A percentile compares a stretch with the other conserved stretches of the same genome.
phyloP scores from a whole-genome alignment of 345 rosid genomes.

The Carallia brachiata region DNA sequence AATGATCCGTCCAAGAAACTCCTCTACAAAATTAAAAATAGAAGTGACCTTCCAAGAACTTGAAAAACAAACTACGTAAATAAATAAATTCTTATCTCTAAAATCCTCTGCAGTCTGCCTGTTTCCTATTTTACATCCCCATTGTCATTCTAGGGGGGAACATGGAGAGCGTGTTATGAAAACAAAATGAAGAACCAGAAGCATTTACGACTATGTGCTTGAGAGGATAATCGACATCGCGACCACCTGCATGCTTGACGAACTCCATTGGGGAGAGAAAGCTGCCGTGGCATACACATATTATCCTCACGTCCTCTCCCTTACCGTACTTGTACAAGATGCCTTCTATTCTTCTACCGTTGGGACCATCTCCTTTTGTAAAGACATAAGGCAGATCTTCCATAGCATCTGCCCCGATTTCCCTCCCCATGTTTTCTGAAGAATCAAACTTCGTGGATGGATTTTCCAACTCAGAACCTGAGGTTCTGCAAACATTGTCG shows the following conservation, averaged over 20 bases:
- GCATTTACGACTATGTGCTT: constrained; percentile 77
- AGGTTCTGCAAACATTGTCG: constrained; percentile 3
- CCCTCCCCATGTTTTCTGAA: constrained; percentile 34
- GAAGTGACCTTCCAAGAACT: too few relatives aligned
- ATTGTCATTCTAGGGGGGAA: background rate
- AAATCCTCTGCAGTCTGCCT: too few relatives aligned
- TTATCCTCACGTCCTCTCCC: constrained; percentile 77
- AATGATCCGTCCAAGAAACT: too few relatives aligned
- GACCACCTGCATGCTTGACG: constrained; percentile 80
- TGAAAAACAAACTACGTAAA: too few relatives aligned
- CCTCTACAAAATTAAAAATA: too few relatives aligned
- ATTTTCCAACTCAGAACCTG: constrained; percentile 28
- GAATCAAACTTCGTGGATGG: constrained; percentile 20
- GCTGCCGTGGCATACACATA: constrained; percentile 87
- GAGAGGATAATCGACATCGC: constrained; percentile 62
- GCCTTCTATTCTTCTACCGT: constrained; percentile 74
- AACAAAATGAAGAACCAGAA: constrained; percentile 34
- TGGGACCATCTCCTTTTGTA: constrained; percentile 69
- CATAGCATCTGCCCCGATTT: constrained; percentile 37
- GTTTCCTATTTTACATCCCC: too few relatives aligned
- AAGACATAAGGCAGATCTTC: constrained; percentile 91
- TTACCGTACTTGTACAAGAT: constrained; percentile 70
- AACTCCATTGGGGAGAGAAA: constrained; percentile 80
- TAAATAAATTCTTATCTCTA: too few relatives aligned
- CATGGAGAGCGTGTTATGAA: constrained; percentile 15